Conservation (phyloP, 345 rosid genomes). For the Anacardium occidentale region DNA sequence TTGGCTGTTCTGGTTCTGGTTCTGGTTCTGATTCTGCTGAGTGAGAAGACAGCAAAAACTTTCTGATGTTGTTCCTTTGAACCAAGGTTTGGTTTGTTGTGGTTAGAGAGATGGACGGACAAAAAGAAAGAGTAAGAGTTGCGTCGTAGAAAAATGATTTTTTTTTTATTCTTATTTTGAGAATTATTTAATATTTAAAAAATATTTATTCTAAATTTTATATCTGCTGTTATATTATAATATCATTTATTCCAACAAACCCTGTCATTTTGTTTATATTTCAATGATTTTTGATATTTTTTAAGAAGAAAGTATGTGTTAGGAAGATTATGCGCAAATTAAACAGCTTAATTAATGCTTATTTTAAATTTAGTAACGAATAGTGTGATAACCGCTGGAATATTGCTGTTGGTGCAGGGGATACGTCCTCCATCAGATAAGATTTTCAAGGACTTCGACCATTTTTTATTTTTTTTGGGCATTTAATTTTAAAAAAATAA, state of each 20-base stretch:
- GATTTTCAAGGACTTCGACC: neutral
- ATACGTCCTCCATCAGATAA: neutral
- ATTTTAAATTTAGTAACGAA: neutral
- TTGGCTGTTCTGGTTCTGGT: neutral
- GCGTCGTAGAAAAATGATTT: constrained; percentile 24
- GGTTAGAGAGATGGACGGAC: constrained; percentile 42
- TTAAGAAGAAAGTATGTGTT: too few species aligned
- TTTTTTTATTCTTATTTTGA: constrained; percentile 9
- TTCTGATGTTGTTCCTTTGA: constrained; percentile 15
- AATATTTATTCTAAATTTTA: too few species aligned
- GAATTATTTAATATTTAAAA: neutral
- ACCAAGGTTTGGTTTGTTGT: constrained; percentile 21
- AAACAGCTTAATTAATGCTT: too few species aligned
- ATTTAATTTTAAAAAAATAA: too few species aligned
- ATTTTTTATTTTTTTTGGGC: too few species aligned
- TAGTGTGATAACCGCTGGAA: constrained; percentile 1
- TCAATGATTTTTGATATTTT: too few species aligned
- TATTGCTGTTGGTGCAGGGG: neutral
- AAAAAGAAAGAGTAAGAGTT: constrained; percentile 16
- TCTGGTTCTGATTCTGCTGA: constrained; percentile 1
- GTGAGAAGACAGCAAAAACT: neutral
- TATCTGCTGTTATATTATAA: too few species aligned
- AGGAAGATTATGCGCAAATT: too few species aligned
- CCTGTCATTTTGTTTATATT: too few species aligned
- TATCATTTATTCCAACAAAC: too few species aligned